phyloP scores from a whole-genome alignment of 371 early-diverging fungal species.

The Mucor mucedo region DNA sequence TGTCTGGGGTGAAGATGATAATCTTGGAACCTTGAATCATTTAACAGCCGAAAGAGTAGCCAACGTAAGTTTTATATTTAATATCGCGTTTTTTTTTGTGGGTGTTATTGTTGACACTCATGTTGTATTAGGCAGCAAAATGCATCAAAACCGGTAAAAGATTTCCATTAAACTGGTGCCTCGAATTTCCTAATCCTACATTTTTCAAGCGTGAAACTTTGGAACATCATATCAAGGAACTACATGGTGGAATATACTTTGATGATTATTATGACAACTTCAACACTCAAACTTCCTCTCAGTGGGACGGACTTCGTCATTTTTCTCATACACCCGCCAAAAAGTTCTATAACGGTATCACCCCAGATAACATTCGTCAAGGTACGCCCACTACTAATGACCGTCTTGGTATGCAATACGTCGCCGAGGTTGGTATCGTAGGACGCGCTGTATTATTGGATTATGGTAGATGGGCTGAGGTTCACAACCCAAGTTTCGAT shows the following conservation, averaged over 20 bases:
- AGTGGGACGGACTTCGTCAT: slow-evolving; percentile 55
- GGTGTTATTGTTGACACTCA: background rate
- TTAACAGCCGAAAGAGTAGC: slow-evolving; percentile 38
- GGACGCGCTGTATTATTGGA: slow-evolving; percentile 52
- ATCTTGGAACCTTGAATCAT: slow-evolving; percentile 49
- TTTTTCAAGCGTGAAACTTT: slow-evolving; percentile 34
- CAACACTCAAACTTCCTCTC: slow-evolving; percentile 48
- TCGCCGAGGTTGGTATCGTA: slow-evolving; percentile 50
- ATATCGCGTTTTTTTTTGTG: background rate
- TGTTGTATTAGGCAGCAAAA: slow-evolving; percentile 24
- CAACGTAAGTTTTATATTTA: slow-evolving; percentile 24
- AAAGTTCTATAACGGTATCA: slow-evolving; percentile 39
- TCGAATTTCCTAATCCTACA: slow-evolving; percentile 35
- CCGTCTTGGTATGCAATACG: slow-evolving; percentile 52
- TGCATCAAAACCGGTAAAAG: slow-evolving; percentile 29
- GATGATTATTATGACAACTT: slow-evolving; percentile 46
- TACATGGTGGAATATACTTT: slow-evolving; percentile 20
- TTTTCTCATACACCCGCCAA: slow-evolving; percentile 24
- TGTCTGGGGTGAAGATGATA: slow-evolving; percentile 50
- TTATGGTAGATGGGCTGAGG: slow-evolving; percentile 47
- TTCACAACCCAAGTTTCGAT: slow-evolving; percentile 31
- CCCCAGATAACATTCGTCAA: slow-evolving; percentile 23
- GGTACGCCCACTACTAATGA: slow-evolving; percentile 15
- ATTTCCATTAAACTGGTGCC: slow-evolving; percentile 46
- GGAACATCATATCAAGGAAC: slow-evolving; percentile 25